Percentiles rank a stretch among this genome's conserved stretches.
These are phyloP conservation scores for Triadica sebifera DNA, from an alignment of 345 rosid species.

Conservation along the genomic window DNA sequence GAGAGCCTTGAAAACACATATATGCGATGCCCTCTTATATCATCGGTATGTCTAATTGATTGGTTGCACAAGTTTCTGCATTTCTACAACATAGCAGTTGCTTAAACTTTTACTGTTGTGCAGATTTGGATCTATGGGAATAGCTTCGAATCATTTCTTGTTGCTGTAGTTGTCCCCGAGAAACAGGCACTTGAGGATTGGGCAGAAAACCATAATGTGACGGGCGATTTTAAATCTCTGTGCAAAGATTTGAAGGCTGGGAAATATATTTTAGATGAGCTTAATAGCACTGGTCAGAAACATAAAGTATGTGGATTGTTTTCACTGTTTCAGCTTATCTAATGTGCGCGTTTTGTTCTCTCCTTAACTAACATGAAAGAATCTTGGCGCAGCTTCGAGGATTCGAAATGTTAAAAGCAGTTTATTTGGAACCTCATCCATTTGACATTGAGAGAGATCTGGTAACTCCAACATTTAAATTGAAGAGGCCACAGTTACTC, in stretches of 20 bases:
- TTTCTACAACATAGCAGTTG: not conserved
- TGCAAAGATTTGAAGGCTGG: constrained; percentile 65
- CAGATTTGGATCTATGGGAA: constrained; percentile 96
- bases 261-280: constrained; percentile 73
- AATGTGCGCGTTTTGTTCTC: not conserved
- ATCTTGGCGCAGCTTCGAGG: constrained; percentile 66
- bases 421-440: constrained; percentile 70
- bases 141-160: constrained; percentile 91
- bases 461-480: constrained; percentile 81
- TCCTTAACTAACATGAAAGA: constrained; percentile 18
- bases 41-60: constrained; percentile 52
- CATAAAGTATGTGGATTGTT: constrained; percentile 48
- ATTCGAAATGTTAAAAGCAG: constrained; percentile 84
- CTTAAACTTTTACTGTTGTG: not conserved
- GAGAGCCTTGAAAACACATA: constrained; percentile 77
- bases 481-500: constrained; percentile 91
- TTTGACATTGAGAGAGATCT: constrained; percentile 86
- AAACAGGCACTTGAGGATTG: constrained; percentile 71
- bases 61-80: constrained; percentile 5
- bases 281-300: constrained; percentile 62
- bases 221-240: constrained; percentile 56
- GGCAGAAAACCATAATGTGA: constrained; percentile 51
- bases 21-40: constrained; percentile 60
- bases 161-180: constrained; percentile 82
- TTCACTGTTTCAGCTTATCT: not conserved